Evolutionary conservation across 2,329 filamentous ascomycete genomes (phyloP).

Genomic region (Ophiocordyceps camponoti-floridani): DNA sequence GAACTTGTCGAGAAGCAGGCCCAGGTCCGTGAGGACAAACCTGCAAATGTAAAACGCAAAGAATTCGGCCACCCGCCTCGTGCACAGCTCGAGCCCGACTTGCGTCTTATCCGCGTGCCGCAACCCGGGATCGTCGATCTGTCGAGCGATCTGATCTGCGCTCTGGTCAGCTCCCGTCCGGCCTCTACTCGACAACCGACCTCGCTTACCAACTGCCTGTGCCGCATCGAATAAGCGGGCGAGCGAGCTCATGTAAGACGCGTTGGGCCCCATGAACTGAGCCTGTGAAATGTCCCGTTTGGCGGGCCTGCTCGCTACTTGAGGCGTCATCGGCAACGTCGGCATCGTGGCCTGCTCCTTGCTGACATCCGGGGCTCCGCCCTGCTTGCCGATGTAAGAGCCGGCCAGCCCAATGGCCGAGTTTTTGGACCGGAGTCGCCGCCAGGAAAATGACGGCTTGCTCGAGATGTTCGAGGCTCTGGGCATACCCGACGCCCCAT

Average conservation of each 20-base stretch:
- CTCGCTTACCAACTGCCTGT: constrained; percentile 65
- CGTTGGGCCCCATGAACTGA: constrained; percentile 67
- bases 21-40: constrained; percentile 77
- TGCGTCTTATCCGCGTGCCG: constrained; percentile 86
- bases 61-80: constrained; percentile 87
- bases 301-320: constrained; percentile 46
- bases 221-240: constrained; percentile 84
- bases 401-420: constrained; percentile 45
- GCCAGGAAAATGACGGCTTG: constrained; percentile 70
- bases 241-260: constrained; percentile 78
- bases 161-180: not conserved
- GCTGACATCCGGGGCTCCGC: constrained; percentile 5
- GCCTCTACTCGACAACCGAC: not conserved
- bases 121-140: constrained; percentile 87
- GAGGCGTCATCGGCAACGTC: constrained; percentile 59
- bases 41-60: constrained; percentile 94
- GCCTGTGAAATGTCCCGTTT: constrained; percentile 54
- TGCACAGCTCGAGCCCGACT: constrained; percentile 84
- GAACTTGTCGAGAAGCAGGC: constrained; percentile 82
- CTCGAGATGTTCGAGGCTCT: constrained; percentile 45
- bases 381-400: constrained; percentile 21
- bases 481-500: constrained; percentile 22
- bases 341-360: constrained; percentile 36
- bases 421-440: constrained; percentile 77
- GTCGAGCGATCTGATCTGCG: constrained; percentile 81